phyloP scores from a whole-genome alignment of 139 green algal species.

The Nannochloris sp. region DNA sequence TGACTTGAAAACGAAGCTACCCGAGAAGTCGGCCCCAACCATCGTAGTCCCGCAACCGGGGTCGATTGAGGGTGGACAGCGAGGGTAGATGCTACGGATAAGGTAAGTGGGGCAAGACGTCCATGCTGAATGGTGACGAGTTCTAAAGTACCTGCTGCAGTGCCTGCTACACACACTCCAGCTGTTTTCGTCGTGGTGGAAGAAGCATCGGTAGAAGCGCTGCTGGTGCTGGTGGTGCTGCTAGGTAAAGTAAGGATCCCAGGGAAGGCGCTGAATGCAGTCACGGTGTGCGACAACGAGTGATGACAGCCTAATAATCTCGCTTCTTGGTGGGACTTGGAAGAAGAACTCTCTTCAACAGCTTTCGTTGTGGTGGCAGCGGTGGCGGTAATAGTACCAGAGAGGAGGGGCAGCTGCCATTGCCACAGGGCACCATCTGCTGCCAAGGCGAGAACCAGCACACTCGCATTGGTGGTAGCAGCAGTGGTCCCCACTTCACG shows the following conservation, averaged over 20 bases:
- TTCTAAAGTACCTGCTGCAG: conserved; percentile 40
- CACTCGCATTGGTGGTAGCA: no score
- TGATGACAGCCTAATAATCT: no score
- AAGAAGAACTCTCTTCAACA: conserved; percentile 32
- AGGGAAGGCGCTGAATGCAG: no score
- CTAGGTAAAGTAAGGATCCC: conserved; percentile 34
- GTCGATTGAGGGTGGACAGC: conserved; percentile 25
- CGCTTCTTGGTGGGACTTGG: no score
- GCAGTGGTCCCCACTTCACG: no score
- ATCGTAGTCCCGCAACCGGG: conserved; percentile 47
- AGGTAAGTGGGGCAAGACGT: conserved; percentile 26
- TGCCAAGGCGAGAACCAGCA: no score
- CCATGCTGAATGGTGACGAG: conserved; percentile 43
- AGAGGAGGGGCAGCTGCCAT: conserved; percentile 49
- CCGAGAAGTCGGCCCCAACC: conserved; percentile 57
- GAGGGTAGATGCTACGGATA: conserved; percentile 24
- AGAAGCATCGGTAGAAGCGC: conserved; percentile 26
- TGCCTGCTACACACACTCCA: conserved; percentile 44
- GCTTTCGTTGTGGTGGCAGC: conserved; percentile 7
- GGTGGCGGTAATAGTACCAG: not conserved
- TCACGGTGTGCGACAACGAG: no score
- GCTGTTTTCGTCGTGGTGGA: conserved; percentile 9
- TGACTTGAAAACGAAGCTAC: conserved; percentile 56
- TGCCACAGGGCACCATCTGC: conserved; percentile 62
- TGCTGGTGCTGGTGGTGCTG: conserved; percentile 38